A percentile compares a stretch with the other conserved stretches of the same genome.
phyloP scores from a whole-genome alignment of 176 grass and related monocot species.

The Cocos nucifera region DNA sequence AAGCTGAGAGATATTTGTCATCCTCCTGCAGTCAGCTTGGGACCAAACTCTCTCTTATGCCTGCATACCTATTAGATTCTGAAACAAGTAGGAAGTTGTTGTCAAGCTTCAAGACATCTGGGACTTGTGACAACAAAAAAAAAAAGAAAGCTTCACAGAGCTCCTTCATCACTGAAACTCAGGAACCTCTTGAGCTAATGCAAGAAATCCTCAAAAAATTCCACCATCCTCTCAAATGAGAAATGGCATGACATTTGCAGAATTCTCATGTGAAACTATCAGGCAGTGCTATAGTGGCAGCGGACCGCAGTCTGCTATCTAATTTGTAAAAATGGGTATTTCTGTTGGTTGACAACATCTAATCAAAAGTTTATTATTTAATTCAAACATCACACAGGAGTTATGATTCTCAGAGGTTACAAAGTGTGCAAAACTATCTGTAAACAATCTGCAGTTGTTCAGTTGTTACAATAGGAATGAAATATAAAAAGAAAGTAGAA shows the following conservation, averaged over 20 bases:
- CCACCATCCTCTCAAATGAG: constrained; percentile 47
- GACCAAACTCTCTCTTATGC: constrained; percentile 43
- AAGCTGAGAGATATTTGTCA: constrained; percentile 76
- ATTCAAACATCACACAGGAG: background rate
- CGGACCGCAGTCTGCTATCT: constrained; percentile 34
- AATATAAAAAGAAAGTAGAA: background rate
- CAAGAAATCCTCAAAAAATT: constrained; percentile 51
- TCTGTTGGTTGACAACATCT: too few species aligned
- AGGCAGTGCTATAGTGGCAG: constrained; percentile 69
- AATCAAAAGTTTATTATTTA: background rate
- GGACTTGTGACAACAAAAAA: background rate
- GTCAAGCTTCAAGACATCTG: background rate
- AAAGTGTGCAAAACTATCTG: background rate
- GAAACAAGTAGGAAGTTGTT: constrained; percentile 20
- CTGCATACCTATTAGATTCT: constrained; percentile 13
- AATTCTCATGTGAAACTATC: constrained; percentile 80
- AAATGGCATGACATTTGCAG: constrained; percentile 84
- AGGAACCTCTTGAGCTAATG: constrained; percentile 5
- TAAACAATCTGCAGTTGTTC: background rate
- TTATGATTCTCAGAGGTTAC: background rate
- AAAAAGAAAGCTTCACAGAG: background rate
- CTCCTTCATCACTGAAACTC: background rate
- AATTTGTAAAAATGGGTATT: too few species aligned
- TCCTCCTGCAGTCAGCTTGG: constrained; percentile 82
- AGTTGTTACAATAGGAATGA: too few species aligned